Evolutionary conservation across 805 yeast genomes (phyloP), one percentile per base, ranked within the genome.

Genomic region (Nakazawaea peltata): DNA sequence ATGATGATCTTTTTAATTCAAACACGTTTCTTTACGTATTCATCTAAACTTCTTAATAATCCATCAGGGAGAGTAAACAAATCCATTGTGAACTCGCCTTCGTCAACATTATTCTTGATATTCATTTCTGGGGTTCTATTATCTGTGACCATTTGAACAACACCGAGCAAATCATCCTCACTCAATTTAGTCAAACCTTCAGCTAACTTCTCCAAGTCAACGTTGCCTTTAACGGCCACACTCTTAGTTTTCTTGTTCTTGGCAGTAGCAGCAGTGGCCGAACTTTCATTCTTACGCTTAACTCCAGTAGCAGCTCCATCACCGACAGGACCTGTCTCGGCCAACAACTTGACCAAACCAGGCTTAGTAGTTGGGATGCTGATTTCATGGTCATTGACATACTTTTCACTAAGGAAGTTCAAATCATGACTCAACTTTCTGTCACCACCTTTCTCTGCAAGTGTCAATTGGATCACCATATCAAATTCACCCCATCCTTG

Each of bases 401-500:
- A 88, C 42, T 74, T 71, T 51, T 82, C 86, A 54, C 80, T 74
- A 43, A 72, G 60, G 58, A 90, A 92, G 58, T 87, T 87, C 54
- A 90, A 73, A 59, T 90, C 98, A 54, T 92, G 97, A 49, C 73
- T 75, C 38, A 92, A 58, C 53, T 83, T 83, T 42, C 81, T 71
- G 56, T 88, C 97, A 32, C 97, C 97, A 36, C 80, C 82, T 52
- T 81, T 83, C 41, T 94, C 97, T 14, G 80, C 69, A 30, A 83
- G 63, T 42, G 81, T 81, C 28, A 88, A 65, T 23, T 82, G 69
- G 41, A 92, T 78, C 26, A 83, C 83, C 54, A 92, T 71, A 52
- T 88, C 96, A 51, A 90, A 90, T 46, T 90, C 97, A 56, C 97
- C 98, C 97, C 98, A 90, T 34, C 98, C 98, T 62, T 85, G 80